A percentile compares a stretch with the other conserved stretches of the same genome.
Conservation (phyloP, 1,139 yeast species). For the Ogataea hybrid region DNA sequence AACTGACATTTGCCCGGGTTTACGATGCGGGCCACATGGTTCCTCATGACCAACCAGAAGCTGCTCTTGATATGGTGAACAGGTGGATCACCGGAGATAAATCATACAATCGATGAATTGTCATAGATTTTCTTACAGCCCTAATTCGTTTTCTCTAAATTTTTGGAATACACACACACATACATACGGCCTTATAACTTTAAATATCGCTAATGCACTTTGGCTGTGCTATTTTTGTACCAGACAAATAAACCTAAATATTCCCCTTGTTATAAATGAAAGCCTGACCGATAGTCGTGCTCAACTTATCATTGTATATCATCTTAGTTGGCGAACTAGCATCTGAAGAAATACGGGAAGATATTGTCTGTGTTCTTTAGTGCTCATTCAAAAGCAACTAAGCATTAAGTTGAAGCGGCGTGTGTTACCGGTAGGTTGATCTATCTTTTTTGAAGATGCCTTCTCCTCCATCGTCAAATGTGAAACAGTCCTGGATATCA, state of each 20-base stretch:
- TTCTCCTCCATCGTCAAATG: neutral
- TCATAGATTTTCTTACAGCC: neutral
- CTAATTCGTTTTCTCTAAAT: too few relatives aligned
- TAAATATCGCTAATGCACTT: neutral
- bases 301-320: neutral
- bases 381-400: too few relatives aligned
- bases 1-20: constrained; percentile 60
- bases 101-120: constrained; percentile 14
- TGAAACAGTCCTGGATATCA: constrained; percentile 2
- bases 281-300: neutral
- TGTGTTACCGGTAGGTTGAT: constrained; percentile 7
- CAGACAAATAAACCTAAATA: neutral
- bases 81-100: constrained; percentile 66
- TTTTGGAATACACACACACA: too few relatives aligned
- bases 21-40: constrained; percentile 76
- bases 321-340: too few relatives aligned
- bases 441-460: neutral
- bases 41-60: constrained; percentile 79
- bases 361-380: too few relatives aligned
- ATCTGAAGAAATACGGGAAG: too few relatives aligned
- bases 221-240: neutral
- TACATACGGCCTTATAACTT: neutral
- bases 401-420: neutral
- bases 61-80: constrained; percentile 72
- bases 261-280: constrained; percentile 1